Evolutionary conservation across 139 green algal genomes (phyloP).

Genomic region (Spirogloea muscicola): DNA sequence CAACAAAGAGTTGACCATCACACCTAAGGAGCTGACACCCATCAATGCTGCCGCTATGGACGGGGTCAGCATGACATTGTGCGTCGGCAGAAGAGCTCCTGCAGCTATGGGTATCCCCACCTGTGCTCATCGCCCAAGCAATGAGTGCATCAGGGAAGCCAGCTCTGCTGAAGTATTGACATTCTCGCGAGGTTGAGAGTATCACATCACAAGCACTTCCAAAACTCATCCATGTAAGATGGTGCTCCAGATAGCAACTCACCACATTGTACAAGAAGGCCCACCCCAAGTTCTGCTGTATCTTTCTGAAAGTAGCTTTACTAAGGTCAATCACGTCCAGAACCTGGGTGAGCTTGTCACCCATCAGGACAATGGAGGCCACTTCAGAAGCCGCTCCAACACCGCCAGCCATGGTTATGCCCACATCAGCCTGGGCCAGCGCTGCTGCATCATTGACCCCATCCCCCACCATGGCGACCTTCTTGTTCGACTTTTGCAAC

Average conservation of each 20-base stretch:
- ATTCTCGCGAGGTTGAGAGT: background rate
- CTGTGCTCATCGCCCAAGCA: background rate
- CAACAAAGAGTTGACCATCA: conserved; percentile 85
- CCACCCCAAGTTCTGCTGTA: conserved; percentile 88
- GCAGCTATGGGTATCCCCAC: conserved; percentile 87
- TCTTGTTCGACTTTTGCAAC: conserved; percentile 51
- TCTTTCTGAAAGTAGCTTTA: conserved; percentile 75
- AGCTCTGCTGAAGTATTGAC: background rate
- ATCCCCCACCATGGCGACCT: conserved; percentile 90
- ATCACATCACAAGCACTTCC: background rate
- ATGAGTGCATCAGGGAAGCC: background rate
- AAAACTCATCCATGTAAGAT: background rate
- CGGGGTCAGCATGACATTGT: conserved; percentile 77
- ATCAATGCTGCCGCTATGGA: conserved; percentile 81
- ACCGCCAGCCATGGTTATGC: conserved; percentile 70
- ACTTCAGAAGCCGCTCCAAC: conserved; percentile 75
- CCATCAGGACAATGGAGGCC: conserved; percentile 83
- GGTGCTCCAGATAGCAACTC: background rate
- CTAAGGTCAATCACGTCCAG: conserved; percentile 56
- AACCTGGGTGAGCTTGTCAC: conserved; percentile 71
- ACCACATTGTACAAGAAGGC: conserved; percentile 89
- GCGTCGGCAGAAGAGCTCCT: conserved; percentile 70
- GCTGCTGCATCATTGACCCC: conserved; percentile 95
- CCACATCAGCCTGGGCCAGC: conserved; percentile 75
- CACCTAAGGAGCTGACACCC: conserved; percentile 79